phyloP scores from a whole-genome alignment of 306 rosid genomes.

The Quercus mongolica region DNA sequence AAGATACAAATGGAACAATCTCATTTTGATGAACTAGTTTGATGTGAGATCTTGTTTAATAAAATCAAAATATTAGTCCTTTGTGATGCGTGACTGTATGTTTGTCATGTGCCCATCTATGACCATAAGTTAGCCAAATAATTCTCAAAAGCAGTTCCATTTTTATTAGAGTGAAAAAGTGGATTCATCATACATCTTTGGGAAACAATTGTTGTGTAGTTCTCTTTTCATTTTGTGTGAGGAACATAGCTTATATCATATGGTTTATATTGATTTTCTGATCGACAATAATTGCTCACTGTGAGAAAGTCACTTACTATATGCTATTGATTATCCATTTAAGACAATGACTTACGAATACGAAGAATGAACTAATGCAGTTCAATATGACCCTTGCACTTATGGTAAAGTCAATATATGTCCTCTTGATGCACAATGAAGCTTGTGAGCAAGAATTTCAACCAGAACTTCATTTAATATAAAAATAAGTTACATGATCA shows the following conservation, averaged over 20 bases:
- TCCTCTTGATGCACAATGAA: neutral
- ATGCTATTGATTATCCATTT: neutral
- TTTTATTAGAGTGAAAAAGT: no score
- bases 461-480: neutral
- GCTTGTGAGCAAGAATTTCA: neutral
- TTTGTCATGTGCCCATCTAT: neutral
- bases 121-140: neutral
- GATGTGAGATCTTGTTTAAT: neutral
- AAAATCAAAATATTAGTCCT: neutral
- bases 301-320: neutral
- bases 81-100: neutral
- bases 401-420: neutral
- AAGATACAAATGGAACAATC: neutral
- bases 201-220: neutral
- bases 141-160: neutral
- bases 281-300: neutral
- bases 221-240: neutral
- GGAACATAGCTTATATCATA: neutral
- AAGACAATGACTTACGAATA: neutral
- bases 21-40: neutral
- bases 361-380: neutral
- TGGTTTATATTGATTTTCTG: neutral
- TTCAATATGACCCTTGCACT: no score
- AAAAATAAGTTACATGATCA: neutral
- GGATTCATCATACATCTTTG: neutral